These are phyloP conservation scores for Naumovozyma dairenensis DNA, from an alignment of 805 yeast species.

Conservation along the genomic window DNA sequence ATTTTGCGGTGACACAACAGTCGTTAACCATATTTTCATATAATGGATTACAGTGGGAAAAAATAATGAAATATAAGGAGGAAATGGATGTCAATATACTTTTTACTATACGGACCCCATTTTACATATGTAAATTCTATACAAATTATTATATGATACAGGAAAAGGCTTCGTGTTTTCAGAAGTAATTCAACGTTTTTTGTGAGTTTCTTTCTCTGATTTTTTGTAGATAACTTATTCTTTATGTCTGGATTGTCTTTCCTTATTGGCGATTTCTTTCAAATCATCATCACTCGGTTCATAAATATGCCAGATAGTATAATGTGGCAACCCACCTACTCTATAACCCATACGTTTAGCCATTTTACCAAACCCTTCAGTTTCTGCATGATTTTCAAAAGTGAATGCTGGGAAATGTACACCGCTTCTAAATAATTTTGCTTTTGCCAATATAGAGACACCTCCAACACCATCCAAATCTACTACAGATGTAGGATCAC, in stretches of 20 bases:
- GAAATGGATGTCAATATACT: too few species aligned
- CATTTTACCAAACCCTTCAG: slow-evolving; percentile 82
- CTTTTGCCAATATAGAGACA: slow-evolving; percentile 69
- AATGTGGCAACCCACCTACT: slow-evolving; percentile 85
- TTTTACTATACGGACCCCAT: too few species aligned
- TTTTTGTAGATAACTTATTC: too few species aligned
- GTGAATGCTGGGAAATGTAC: slow-evolving; percentile 81
- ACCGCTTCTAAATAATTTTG: slow-evolving; percentile 65
- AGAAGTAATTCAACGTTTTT: not conserved
- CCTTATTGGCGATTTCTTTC: slow-evolving; percentile 56
- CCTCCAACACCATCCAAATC: slow-evolving; percentile 84
- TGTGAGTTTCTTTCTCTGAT: not conserved
- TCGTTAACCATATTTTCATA: too few species aligned
- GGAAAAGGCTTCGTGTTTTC: not conserved
- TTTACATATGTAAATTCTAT: not conserved
- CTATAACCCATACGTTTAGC: slow-evolving; percentile 66
- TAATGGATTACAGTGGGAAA: too few species aligned
- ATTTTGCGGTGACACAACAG: too few species aligned
- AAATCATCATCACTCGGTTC: slow-evolving; percentile 84
- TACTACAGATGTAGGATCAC: slow-evolving; percentile 52
- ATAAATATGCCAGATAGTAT: slow-evolving; percentile 82
- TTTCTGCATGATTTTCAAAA: slow-evolving; percentile 76
- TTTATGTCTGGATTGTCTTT: slow-evolving; percentile 50
- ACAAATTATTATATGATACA: not conserved
- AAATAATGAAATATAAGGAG: too few species aligned